These are phyloP conservation scores for Bonia amplexicaulis DNA, from an alignment of 176 grass and related monocot species.

Conservation along the genomic window DNA sequence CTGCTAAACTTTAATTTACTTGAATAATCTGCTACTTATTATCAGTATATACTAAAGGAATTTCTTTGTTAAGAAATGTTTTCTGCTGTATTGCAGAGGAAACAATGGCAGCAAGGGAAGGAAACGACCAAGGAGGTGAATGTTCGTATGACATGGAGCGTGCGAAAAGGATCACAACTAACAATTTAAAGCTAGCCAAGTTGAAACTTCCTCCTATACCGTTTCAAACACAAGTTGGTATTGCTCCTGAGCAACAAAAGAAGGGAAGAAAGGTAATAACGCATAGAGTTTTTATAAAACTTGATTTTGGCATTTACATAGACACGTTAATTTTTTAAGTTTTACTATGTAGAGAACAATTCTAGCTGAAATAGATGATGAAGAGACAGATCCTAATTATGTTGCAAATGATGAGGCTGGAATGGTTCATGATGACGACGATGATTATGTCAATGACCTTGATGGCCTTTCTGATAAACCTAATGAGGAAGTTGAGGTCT, in stretches of 20 bases:
- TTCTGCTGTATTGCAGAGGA: background rate
- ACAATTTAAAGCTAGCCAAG: background rate
- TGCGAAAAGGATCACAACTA: background rate
- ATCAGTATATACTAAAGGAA: too few species aligned
- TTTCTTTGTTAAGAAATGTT: too few species aligned
- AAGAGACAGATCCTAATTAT: too few species aligned
- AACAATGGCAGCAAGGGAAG: background rate
- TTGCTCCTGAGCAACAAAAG: background rate
- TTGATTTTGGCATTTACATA: too few species aligned
- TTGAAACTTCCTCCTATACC: background rate
- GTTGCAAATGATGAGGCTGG: too few species aligned
- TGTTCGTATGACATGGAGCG: too few species aligned
- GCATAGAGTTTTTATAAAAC: too few species aligned
- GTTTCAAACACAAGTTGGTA: background rate
- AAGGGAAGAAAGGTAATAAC: background rate
- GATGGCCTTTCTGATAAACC: too few species aligned
- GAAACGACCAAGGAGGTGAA: background rate
- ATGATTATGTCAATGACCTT: too few species aligned
- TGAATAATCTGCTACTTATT: background rate
- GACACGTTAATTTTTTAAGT: background rate
- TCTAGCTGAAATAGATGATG: too few species aligned
- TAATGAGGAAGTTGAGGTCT: background rate
- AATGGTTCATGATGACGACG: too few species aligned
- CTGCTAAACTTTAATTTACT: background rate
- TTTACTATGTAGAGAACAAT: too few species aligned